These are phyloP conservation scores for Scheffersomyces titani DNA, from an alignment of 1,139 yeast species.

Conservation along the genomic window DNA sequence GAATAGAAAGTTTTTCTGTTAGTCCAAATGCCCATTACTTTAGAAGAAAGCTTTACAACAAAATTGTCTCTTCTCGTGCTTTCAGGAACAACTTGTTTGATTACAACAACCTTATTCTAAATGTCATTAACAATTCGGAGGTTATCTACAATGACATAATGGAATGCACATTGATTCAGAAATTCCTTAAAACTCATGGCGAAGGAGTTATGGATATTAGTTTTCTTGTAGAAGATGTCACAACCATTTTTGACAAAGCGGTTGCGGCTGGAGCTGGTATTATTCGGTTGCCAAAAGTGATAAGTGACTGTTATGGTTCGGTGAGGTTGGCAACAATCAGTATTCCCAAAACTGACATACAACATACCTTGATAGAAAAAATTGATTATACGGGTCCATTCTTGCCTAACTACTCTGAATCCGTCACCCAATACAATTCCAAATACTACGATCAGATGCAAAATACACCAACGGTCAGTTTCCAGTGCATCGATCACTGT, in stretches of 20 bases:
- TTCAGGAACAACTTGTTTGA: conserved; percentile 12
- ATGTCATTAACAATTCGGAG: conserved; percentile 21
- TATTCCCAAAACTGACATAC: conserved; percentile 61
- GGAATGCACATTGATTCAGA: conserved; percentile 29
- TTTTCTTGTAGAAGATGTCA: conserved; percentile 56
- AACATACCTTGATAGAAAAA: conserved; percentile 65
- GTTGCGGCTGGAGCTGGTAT: conserved; percentile 55
- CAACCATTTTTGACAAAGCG: conserved; percentile 46
- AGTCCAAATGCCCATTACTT: conserved; percentile 2
- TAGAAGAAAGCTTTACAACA: conserved; percentile 14
- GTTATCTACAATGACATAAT: conserved; percentile 16
- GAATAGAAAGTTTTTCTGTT: conserved; percentile 13
- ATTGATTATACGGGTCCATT: conserved; percentile 48
- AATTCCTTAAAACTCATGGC: conserved; percentile 62
- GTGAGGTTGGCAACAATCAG: conserved; percentile 56
- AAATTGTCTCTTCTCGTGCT: conserved; percentile 15
- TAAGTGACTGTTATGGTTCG: conserved; percentile 50
- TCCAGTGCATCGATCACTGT: conserved; percentile 66
- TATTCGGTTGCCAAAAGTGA: conserved; percentile 40
- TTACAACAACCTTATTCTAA: conserved; percentile 11
- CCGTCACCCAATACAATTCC: conserved; percentile 5
- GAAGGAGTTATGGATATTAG: conserved; percentile 78
- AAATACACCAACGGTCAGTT: conserved; percentile 33
- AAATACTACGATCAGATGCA: conserved; percentile 8
- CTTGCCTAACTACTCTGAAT: conserved; percentile 54